Evolutionary conservation across 306 rosid genomes (phyloP).

Genomic region (Vigna angularis): DNA sequence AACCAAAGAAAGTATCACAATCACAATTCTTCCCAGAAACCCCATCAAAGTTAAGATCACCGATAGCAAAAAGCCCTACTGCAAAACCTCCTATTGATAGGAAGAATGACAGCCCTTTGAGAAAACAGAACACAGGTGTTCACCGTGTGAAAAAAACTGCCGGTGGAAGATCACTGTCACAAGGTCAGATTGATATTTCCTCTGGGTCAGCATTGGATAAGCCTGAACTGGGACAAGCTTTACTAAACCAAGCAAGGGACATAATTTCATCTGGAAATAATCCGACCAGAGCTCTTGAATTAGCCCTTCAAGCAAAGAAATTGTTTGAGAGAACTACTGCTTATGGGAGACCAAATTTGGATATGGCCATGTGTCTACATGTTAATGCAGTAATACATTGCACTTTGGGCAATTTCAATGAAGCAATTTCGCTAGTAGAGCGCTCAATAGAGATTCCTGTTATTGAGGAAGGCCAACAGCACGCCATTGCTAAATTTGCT

Average conservation of each 20-base stretch:
- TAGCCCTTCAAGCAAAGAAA: constrained; percentile 76
- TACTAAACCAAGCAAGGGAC: constrained; percentile 90
- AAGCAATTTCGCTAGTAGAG: constrained; percentile 81
- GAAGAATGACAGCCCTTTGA: constrained; percentile 53
- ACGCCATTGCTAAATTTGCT: constrained; percentile 85
- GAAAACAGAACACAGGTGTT: constrained; percentile 54
- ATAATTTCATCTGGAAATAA: constrained; percentile 73
- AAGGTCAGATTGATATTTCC: constrained; percentile 40
- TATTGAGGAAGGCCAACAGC: constrained; percentile 70
- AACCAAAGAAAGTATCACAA: constrained; percentile 50
- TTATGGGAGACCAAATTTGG: constrained; percentile 73
- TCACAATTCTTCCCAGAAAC: constrained; percentile 43
- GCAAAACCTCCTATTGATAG: constrained; percentile 65
- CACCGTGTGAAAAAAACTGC: constrained; percentile 45
- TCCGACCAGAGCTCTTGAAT: constrained; percentile 74
- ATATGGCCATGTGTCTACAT: constrained; percentile 86
- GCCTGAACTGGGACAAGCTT: constrained; percentile 71
- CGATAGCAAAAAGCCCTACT: constrained; percentile 52
- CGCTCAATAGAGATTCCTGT: constrained; percentile 75
- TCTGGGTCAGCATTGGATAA: constrained; percentile 50
- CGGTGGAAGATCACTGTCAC: constrained; percentile 51
- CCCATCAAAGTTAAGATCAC: constrained; percentile 48
- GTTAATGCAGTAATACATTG: constrained; percentile 88
- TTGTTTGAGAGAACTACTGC: constrained; percentile 63
- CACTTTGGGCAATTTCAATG: constrained; percentile 66